A percentile compares a stretch with the other conserved stretches of the same genome.
Conservation (phyloP, 352 stramenopile species). For the Phytophthora citricola region DNA sequence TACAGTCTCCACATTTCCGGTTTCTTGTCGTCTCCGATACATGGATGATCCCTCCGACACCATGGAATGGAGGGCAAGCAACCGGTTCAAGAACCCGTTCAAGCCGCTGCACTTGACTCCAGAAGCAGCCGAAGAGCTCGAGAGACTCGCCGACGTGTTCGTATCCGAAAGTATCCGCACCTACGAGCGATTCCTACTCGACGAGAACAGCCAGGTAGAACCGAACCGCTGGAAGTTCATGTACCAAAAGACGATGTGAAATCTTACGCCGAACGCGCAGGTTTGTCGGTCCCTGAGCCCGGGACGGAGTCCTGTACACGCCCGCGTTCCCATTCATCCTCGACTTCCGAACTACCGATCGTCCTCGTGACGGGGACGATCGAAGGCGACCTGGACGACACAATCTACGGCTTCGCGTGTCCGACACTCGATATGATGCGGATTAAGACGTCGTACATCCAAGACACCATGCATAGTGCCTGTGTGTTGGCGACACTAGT, state of each 20-base stretch:
- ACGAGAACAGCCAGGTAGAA: constrained; percentile 30
- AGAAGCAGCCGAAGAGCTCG: constrained; percentile 32
- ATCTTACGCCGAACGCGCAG: constrained; percentile 34
- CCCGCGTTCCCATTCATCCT: constrained; percentile 18
- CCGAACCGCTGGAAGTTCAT: constrained; percentile 49
- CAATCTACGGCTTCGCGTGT: constrained; percentile 44
- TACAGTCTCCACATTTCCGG: too few species aligned
- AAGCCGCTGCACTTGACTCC: constrained; percentile 28
- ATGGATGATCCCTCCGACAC: not conserved
- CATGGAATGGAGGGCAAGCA: constrained; percentile 33
- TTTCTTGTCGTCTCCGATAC: constrained; percentile 1
- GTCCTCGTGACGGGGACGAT: constrained; percentile 41
- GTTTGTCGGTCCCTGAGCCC: not conserved
- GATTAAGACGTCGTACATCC: constrained; percentile 45
- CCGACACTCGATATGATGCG: constrained; percentile 44
- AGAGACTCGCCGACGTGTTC: constrained; percentile 40
- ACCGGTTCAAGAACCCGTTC: constrained; percentile 42
- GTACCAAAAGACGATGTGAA: constrained; percentile 41
- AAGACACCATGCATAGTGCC: constrained; percentile 32
- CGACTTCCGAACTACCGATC: constrained; percentile 32
- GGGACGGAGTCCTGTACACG: constrained; percentile 12
- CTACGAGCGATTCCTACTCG: constrained; percentile 39
- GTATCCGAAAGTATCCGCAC: constrained; percentile 36
- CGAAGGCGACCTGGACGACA: constrained; percentile 45
- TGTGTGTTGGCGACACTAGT: constrained; percentile 44